These are phyloP conservation scores for Beauveria brongniartii DNA, from an alignment of 2,329 filamentous ascomycete species.

Conservation along the genomic window DNA sequence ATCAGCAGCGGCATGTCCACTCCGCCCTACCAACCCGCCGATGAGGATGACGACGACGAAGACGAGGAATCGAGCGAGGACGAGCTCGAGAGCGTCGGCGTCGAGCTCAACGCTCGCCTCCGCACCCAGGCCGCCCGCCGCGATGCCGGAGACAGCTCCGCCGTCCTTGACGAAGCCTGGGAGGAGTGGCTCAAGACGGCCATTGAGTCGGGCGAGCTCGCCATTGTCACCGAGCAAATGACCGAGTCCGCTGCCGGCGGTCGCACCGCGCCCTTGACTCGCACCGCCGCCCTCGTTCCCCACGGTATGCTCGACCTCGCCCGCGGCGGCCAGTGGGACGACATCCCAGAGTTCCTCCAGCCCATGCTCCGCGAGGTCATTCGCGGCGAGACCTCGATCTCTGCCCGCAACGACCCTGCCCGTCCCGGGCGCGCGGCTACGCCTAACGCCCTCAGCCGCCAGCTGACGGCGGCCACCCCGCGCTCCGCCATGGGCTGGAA, in stretches of 20 bases:
- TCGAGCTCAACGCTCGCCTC: conserved; percentile 56
- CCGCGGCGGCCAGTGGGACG: conserved; percentile 48
- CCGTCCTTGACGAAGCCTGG: conserved; percentile 62
- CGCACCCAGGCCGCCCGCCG: conserved; percentile 54
- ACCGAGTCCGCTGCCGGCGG: conserved; percentile 18
- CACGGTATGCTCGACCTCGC: conserved; percentile 45
- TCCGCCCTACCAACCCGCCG: conserved; percentile 1
- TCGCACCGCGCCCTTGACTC: conserved; percentile 17
- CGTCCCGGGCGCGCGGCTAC: conserved; percentile 11
- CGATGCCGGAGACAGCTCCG: conserved; percentile 49
- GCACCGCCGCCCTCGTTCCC: conserved; percentile 36
- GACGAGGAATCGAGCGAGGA: conserved; percentile 22
- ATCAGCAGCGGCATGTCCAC: conserved; percentile 5
- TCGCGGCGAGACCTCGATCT: conserved; percentile 26
- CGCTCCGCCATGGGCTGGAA: conserved; percentile 3
- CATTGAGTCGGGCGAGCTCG: conserved; percentile 53
- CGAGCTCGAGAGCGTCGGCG: conserved; percentile 46
- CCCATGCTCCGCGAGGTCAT: conserved; percentile 42
- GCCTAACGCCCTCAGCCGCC: conserved; percentile 12
- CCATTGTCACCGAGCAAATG: conserved; percentile 38
- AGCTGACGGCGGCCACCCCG: conserved; percentile 8
- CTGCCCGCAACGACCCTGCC: conserved; percentile 8
- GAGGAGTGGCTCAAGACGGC: conserved; percentile 68
- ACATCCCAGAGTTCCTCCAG: conserved; percentile 49
- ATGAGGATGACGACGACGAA: conserved; percentile 24